These are phyloP conservation scores for Lathyrus aphaca DNA, from an alignment of 306 rosid genomes.

Conservation along the genomic window DNA sequence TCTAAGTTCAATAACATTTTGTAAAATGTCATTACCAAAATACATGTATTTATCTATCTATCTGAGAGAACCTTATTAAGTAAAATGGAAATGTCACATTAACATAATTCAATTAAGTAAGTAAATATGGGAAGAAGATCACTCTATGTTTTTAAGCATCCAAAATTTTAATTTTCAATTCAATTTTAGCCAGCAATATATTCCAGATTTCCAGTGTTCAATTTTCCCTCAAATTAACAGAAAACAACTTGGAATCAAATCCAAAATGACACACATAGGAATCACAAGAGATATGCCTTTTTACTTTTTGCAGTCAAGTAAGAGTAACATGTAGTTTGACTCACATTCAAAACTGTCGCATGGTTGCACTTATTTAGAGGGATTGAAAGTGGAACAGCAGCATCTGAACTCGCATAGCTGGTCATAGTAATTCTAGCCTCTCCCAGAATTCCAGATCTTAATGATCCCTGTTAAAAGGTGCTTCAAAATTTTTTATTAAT, in stretches of 20 bases:
- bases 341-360: constrained; percentile 59
- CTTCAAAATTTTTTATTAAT: not conserved
- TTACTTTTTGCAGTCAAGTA: constrained; percentile 21
- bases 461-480: constrained; percentile 53
- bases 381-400: constrained; percentile 55
- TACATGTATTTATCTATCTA: not conserved
- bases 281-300: constrained; percentile 6
- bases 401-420: constrained; percentile 48
- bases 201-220: not conserved
- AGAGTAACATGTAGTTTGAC: constrained; percentile 35
- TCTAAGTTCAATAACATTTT: constrained; percentile 35
- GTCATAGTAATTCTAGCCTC: constrained; percentile 56
- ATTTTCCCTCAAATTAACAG: constrained; percentile 14
- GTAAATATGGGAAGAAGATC: constrained; percentile 16
- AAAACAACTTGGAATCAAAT: constrained; percentile 17
- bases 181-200: constrained; percentile 20
- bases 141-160: constrained; percentile 2
- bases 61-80: constrained; percentile 13
- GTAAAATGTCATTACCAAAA: constrained; percentile 1
- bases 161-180: constrained; percentile 1
- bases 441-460: constrained; percentile 61
- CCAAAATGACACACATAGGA: constrained; percentile 24
- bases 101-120: constrained; percentile 12
- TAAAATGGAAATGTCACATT: constrained; percentile 4
- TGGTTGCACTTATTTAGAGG: constrained; percentile 56